These are phyloP conservation scores for Antitrichia curtipendula DNA, from an alignment of 225 moss, liverwort and hornwort genomes.

Conservation along the genomic window DNA sequence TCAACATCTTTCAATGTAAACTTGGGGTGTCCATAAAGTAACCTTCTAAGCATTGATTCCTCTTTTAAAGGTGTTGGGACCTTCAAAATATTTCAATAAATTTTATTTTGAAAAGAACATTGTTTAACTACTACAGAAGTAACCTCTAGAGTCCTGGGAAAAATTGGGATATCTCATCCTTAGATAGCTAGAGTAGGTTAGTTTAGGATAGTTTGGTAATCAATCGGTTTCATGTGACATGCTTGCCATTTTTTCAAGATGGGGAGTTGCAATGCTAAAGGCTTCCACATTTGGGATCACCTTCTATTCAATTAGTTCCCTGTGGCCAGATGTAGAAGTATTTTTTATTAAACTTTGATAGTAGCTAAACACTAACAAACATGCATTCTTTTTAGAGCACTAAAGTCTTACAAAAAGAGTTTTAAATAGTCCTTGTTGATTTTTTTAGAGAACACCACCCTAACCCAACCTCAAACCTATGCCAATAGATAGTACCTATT, in stretches of 20 bases:
- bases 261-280: fast-evolving
- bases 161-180: fast-evolving
- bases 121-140: fast-evolving
- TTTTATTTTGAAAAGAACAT: not conserved
- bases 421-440: fast-evolving
- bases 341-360: fast-evolving
- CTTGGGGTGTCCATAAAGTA: fast-evolving
- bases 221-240: fast-evolving
- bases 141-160: fast-evolving
- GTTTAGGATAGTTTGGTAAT: fast-evolving
- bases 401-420: not conserved
- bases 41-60: not conserved
- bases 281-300: fast-evolving
- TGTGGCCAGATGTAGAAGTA: fast-evolving
- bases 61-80: fast-evolving
- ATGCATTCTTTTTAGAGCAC: fast-evolving
- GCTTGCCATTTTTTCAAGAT: not conserved
- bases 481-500: fast-evolving
- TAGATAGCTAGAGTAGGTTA: fast-evolving
- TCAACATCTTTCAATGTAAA: too few relatives aligned
- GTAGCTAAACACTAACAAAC: not conserved
- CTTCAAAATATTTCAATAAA: not conserved
- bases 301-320: not conserved
- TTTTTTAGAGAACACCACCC: fast-evolving
- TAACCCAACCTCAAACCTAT: fast-evolving